Evolutionary conservation across 805 yeast genomes (phyloP), one percentile per base, ranked within the genome.

Genomic region (Starmerella etchellsii): DNA sequence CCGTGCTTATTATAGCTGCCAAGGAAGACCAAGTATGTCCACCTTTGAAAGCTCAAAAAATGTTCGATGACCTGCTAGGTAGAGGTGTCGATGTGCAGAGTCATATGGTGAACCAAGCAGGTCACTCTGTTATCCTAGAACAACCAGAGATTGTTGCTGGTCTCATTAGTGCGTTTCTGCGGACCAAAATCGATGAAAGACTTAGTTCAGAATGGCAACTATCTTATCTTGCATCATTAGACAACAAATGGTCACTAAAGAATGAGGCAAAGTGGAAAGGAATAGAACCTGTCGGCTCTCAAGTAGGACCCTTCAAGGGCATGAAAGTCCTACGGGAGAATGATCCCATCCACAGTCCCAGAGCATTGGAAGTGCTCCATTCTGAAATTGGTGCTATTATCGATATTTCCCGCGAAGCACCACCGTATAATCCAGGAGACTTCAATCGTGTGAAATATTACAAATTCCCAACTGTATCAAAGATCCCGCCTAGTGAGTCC

Each of bases 381-480:
- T 68, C 70, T 0, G 72, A 70, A 31, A 64, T 80, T 20, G 60
- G 65, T 24, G 80, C 77, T 2, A 64, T 80, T 8, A 69, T 80
- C 16, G 87, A 80, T 53, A 80, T 80, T 21, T 77, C 85, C 1
- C 59, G 67, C 10, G 68, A 65, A 31, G 64, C 72, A 2, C 87
- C 87, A 3, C 80, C 85, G 0, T 80, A 80, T 54, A 75, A 73
- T 42, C 85, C 87, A 0, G 47, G 56, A 19, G 60, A 73, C 18
- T 74, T 80, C 51, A 33, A 58, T 16, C 57, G 69, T 14, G 69
- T 81, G 48, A 63, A 63, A 41, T 80, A 80, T 61, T 67, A 73
- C 58, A 80, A 81, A 60, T 75, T 76, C 58, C 79, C 85, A 25
- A 80, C 88, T 1, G 85, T 80, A 29, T 76, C 84, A 4, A 80